Percentiles rank a stretch among this genome's conserved stretches.
Evolutionary conservation across 2,329 filamentous ascomycete genomes (phyloP).

Genomic region (Colletotrichum echinochloae): DNA sequence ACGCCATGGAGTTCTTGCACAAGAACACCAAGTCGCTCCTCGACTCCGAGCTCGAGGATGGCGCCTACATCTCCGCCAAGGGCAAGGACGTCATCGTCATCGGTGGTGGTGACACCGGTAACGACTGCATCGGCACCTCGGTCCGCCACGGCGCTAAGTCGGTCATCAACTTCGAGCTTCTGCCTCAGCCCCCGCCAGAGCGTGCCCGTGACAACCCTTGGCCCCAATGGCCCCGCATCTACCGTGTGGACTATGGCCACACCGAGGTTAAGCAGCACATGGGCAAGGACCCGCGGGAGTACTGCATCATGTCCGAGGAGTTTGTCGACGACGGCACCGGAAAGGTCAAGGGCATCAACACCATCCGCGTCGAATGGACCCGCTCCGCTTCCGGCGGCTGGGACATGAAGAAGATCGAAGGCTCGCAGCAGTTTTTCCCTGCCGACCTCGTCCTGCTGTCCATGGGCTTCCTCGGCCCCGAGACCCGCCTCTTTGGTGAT

Average conservation of each 20-base stretch:
- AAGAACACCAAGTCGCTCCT: slow-evolving; percentile 98
- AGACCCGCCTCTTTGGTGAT: slow-evolving; percentile 88
- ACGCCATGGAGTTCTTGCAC: slow-evolving; percentile 97
- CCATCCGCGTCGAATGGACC: slow-evolving; percentile 94
- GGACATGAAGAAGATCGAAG: slow-evolving; percentile 99
- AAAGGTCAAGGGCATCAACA: slow-evolving; percentile 95
- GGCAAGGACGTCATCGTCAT: slow-evolving; percentile 97
- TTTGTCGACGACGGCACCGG: slow-evolving; percentile 91
- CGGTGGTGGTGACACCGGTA: slow-evolving; percentile 96
- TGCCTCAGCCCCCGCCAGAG: slow-evolving; percentile 91
- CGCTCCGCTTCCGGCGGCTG: slow-evolving; percentile 89
- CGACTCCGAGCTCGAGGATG: slow-evolving; percentile 87
- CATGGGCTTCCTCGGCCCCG: slow-evolving; percentile 97
- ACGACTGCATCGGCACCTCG: slow-evolving; percentile 97
- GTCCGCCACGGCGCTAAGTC: slow-evolving; percentile 96
- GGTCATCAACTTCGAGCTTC: slow-evolving; percentile 94
- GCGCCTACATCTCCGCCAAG: slow-evolving; percentile 92
- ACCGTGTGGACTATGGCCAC: slow-evolving; percentile 98
- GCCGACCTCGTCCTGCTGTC: slow-evolving; percentile 94
- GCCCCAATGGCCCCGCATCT: slow-evolving; percentile 98
- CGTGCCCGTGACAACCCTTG: slow-evolving; percentile 95
- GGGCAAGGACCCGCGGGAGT: slow-evolving; percentile 95
- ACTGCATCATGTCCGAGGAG: slow-evolving; percentile 98
- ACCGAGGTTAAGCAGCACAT: slow-evolving; percentile 95
- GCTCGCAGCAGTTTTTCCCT: slow-evolving; percentile 94